Conservation (phyloP, 345 rosid genomes). For the Murraya paniculata region DNA sequence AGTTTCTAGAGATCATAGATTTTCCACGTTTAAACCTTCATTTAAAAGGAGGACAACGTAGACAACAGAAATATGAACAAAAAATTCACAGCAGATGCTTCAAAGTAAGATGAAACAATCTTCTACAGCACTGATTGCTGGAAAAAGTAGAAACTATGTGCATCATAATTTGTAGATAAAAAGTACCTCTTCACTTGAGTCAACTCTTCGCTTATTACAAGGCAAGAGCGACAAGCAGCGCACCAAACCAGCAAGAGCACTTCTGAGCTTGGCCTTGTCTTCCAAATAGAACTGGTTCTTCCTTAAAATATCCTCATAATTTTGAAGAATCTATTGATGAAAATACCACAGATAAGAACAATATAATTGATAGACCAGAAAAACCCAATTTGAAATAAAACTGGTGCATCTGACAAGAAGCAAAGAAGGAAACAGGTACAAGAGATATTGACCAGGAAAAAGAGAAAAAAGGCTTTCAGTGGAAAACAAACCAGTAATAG, state of each 20-base stretch:
- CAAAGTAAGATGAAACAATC: neutral
- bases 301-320: constrained; percentile 64
- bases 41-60: neutral
- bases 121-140: neutral
- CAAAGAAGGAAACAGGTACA: neutral
- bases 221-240: constrained; percentile 73
- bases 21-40: neutral
- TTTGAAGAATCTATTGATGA: constrained; percentile 63
- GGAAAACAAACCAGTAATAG: neutral
- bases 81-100: neutral
- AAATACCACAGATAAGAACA: constrained; percentile 6
- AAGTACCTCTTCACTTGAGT: constrained; percentile 44
- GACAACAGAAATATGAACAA: neutral
- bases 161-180: neutral
- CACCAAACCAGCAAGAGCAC: constrained; percentile 64
- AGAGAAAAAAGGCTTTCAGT: neutral
- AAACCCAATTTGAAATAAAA: neutral
- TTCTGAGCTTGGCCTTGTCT: constrained; percentile 69
- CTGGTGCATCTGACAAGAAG: neutral
- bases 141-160: neutral
- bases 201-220: constrained; percentile 32
- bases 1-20: neutral
- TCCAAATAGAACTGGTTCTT: constrained; percentile 61
- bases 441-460: neutral
- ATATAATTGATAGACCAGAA: neutral